Conservation (phyloP, 2,329 filamentous ascomycete species). For the Alternaria brassicae region DNA sequence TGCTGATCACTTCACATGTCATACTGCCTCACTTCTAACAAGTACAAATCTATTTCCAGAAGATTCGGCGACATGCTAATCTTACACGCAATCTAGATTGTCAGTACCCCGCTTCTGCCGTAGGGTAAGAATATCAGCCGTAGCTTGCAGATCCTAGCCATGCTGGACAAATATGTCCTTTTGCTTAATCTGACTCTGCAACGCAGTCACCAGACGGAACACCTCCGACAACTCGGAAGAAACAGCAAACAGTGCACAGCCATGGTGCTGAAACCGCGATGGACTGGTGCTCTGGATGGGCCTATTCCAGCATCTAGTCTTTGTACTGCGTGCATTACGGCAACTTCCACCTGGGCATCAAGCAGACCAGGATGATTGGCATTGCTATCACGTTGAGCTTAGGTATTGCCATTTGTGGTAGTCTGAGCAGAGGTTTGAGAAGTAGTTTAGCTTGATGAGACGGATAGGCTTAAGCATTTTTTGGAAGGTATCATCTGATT, state of each 20-base stretch:
- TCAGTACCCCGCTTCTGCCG: constrained; percentile 8
- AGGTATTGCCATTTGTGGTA: constrained; percentile 1
- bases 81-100: constrained; percentile 4
- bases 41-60: not conserved
- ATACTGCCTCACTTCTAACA: constrained; percentile 2
- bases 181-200: not conserved
- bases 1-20: constrained; percentile 8
- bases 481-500: not conserved
- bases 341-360: constrained; percentile 1
- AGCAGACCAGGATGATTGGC: not conserved
- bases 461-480: not conserved
- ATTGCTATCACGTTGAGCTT: constrained; percentile 1
- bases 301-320: not conserved
- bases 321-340: not conserved
- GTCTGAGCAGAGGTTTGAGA: not conserved
- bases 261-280: constrained; percentile 2
- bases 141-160: constrained; percentile 14
- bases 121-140: constrained; percentile 5
- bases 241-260: not conserved
- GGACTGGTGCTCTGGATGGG: constrained; percentile 2
- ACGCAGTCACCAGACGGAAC: constrained; percentile 11
- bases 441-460: not conserved
- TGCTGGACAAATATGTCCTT: not conserved
- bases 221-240: constrained; percentile 3
- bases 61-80: constrained; percentile 5